Evolutionary conservation across 257 asterid genomes (phyloP).

Genomic region (Nicotiana knightiana): DNA sequence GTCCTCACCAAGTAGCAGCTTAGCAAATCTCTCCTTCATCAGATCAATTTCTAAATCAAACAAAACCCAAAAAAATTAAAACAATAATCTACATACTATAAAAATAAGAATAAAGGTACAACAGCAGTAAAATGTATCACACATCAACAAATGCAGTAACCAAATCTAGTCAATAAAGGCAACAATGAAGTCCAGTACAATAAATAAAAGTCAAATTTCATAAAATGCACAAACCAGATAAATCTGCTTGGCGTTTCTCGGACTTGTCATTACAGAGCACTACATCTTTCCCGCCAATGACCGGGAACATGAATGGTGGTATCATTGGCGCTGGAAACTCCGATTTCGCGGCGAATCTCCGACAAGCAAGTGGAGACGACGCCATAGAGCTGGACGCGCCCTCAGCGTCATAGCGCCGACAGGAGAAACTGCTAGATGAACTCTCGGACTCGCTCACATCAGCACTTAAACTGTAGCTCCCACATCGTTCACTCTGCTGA

Average conservation of each 20-base stretch:
- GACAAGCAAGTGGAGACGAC: slow-evolving; percentile 45
- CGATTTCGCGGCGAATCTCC: slow-evolving; percentile 5
- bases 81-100: background rate
- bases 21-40: slow-evolving; percentile 95
- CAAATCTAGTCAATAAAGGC: background rate
- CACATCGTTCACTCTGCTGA: slow-evolving; percentile 64
- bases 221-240: slow-evolving; percentile 55
- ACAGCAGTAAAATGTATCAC: background rate
- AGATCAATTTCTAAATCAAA: slow-evolving; percentile 52
- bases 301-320: slow-evolving; percentile 62
- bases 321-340: slow-evolving; percentile 38
- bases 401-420: slow-evolving; percentile 41
- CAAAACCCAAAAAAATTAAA: background rate
- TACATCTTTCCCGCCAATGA: slow-evolving; percentile 62
- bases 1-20: slow-evolving; percentile 94
- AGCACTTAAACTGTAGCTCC: slow-evolving; percentile 89
- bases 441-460: slow-evolving; percentile 93
- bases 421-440: slow-evolving; percentile 36
- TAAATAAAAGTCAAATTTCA: background rate
- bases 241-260: slow-evolving; percentile 44
- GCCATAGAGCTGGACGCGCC: slow-evolving; percentile 60
- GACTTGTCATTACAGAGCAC: slow-evolving; percentile 58
- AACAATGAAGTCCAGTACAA: background rate
- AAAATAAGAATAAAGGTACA: background rate
- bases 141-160: background rate